Evolutionary conservation across 2,329 filamentous ascomycete species (phyloP).

Genomic region (Neophaeococcomyces aloes): DNA sequence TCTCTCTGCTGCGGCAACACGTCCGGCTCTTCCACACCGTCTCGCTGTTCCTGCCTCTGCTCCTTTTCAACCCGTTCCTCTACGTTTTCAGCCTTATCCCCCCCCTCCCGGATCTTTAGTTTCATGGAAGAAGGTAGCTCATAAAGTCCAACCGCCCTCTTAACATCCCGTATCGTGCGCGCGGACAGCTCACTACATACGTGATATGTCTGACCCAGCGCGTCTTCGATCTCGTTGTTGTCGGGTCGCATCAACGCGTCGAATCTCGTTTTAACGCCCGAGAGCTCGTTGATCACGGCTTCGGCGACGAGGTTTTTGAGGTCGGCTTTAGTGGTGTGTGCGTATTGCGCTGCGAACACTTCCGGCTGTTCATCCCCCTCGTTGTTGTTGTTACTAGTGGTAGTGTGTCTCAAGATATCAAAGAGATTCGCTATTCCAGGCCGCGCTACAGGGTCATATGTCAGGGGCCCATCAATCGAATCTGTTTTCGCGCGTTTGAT

Average conservation of each 20-base stretch:
- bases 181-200: background rate
- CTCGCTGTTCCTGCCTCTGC: no score
- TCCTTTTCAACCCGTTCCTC: no score
- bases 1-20: no score
- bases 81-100: no score
- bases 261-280: slow-evolving; percentile 15
- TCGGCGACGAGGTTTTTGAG: no score
- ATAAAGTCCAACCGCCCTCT: background rate
- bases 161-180: background rate
- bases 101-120: no score
- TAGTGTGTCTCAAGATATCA: slow-evolving; percentile 64
- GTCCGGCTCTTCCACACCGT: no score
- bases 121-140: no score
- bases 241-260: slow-evolving; percentile 1
- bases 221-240: background rate
- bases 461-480: slow-evolving; percentile 48
- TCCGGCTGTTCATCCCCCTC: no score
- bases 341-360: slow-evolving; percentile 38
- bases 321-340: no score
- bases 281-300: slow-evolving; percentile 44
- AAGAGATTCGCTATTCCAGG: slow-evolving; percentile 85
- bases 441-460: slow-evolving; percentile 58
- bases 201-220: background rate
- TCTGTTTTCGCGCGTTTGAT: slow-evolving; percentile 70
- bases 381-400: slow-evolving; percentile 30